Percentiles rank a stretch among this genome's conserved stretches.
These are phyloP conservation scores for Pseudoscleropodium purum DNA, from an alignment of 225 moss, liverwort and hornwort species.

Conservation along the genomic window DNA sequence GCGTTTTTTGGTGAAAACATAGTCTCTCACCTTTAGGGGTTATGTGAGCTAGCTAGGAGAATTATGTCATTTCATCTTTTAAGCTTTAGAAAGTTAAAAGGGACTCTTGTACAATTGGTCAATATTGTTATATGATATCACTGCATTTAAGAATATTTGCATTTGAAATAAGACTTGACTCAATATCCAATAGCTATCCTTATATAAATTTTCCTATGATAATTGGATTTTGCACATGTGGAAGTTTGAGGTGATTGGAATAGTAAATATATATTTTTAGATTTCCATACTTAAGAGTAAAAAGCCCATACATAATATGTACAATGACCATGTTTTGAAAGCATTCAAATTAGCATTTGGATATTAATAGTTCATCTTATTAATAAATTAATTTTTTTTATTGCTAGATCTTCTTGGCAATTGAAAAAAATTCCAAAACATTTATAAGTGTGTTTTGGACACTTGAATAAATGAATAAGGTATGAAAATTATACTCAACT, in stretches of 20 bases:
- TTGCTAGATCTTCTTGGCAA: too few relatives aligned
- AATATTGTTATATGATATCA: not conserved
- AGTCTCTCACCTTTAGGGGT: too few relatives aligned
- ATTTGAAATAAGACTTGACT: not conserved
- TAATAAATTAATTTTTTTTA: too few relatives aligned
- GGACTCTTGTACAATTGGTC: not conserved
- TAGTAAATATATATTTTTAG: too few relatives aligned
- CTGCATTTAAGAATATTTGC: not conserved
- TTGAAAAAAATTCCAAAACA: too few relatives aligned
- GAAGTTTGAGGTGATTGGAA: not conserved
- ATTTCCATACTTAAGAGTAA: rapidly evolving
- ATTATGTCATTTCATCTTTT: not conserved
- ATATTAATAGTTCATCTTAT: too few relatives aligned
- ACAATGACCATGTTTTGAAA: not conserved
- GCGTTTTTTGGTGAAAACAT: too few relatives aligned
- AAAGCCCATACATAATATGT: not conserved
- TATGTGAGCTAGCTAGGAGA: not conserved
- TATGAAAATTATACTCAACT: too few relatives aligned
- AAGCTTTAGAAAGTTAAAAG: not conserved
- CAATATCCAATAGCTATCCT: not conserved
- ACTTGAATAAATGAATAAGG: too few relatives aligned
- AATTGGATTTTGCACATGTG: not conserved
- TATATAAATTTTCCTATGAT: not conserved
- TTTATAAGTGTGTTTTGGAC: too few relatives aligned
- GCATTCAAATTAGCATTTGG: not conserved